Base-by-base conservation (phyloP, 1,284 basidiomycete species). In the Rhodotorula sp. region DNA sequence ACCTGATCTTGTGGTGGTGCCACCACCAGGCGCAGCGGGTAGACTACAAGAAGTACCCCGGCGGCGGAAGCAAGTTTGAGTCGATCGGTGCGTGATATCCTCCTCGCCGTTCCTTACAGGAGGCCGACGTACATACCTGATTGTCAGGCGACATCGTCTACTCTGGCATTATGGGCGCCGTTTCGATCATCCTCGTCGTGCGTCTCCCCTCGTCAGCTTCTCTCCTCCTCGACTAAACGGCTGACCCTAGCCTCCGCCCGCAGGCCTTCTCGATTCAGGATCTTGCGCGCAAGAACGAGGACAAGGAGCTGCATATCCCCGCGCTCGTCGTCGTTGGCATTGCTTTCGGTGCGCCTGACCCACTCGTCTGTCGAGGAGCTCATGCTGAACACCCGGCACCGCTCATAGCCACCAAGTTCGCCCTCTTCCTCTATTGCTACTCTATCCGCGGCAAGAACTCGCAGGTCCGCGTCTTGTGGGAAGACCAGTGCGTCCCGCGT, bases 381-480 rank as follows among this genome's bases (percentile, higher is more conserved):
- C 41, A 39, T 2, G n/a, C 44, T 69, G 55, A 48, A 15, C 10
- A 39, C 9, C n/a, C 50, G 27, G 1, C 25, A 25, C 27, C 53
- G 2, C 64, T 22, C 61, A 41, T 78, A 93, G 91, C 85, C 57
- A 89, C 91, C 77, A 99, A 99, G 82, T 85, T 93, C 55, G 46
- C 88, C 0, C 86, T 99, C 54, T 97, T 97, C 83, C 56, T 94
- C 9, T 96, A 95, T 82, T 96, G 94, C 81, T 88, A 85, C 77
- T 86, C 90, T 4, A 85, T 96, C 64, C 88, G 91, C 54, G 86
- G 86, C 54, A 88, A 87, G 73, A 93, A 91, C 15, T 93, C 90
- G 76, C 96, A 99, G 81, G 94, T 99, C 2, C 88, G 89, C 66
- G 89, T 97, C 9, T 86, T 98, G 36, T 98, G 93, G 91, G 92